Conservation (phyloP, 805 yeast genomes). For the Saturnispora sekii region DNA sequence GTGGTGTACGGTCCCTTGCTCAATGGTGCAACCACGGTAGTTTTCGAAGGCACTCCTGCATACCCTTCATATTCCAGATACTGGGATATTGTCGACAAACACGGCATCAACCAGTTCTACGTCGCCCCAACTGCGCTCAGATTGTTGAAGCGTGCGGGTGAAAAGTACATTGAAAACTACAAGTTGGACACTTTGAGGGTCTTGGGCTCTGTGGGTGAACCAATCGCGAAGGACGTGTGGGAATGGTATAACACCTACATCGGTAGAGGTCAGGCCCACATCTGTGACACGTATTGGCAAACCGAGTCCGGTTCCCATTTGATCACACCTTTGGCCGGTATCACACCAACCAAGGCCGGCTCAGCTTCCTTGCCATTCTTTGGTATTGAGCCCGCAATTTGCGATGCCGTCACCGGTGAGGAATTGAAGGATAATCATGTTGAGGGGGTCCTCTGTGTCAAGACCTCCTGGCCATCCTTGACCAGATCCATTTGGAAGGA, state of each 20-base stretch:
- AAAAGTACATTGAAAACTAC: slow-evolving; percentile 46
- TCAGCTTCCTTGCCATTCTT: slow-evolving; percentile 79
- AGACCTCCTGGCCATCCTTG: slow-evolving; percentile 76
- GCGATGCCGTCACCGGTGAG: slow-evolving; percentile 67
- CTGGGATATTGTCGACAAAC: slow-evolving; percentile 66
- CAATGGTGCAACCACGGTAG: slow-evolving; percentile 68
- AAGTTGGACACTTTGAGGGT: slow-evolving; percentile 58
- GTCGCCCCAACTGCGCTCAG: slow-evolving; percentile 82
- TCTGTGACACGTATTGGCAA: slow-evolving; percentile 84
- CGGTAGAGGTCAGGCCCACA: slow-evolving; percentile 61
- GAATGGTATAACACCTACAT: slow-evolving; percentile 72
- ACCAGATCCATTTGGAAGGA: slow-evolving; percentile 76
- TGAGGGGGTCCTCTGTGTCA: slow-evolving; percentile 73
- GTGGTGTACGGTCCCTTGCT: slow-evolving; percentile 74
- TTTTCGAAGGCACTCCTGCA: slow-evolving; percentile 83
- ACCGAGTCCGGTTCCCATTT: slow-evolving; percentile 80
- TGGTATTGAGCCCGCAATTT: slow-evolving; percentile 64
- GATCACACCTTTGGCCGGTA: slow-evolving; percentile 66
- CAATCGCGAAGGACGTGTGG: slow-evolving; percentile 80
- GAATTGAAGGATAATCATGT: slow-evolving; percentile 61
- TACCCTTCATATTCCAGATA: slow-evolving; percentile 73
- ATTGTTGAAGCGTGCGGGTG: slow-evolving; percentile 68
- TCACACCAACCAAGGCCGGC: slow-evolving; percentile 78
- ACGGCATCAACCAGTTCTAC: slow-evolving; percentile 69
- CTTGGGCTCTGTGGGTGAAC: slow-evolving; percentile 80